phyloP scores from a whole-genome alignment of 1,284 basidiomycete genomes.

The Microbotryomycetes sp. region DNA sequence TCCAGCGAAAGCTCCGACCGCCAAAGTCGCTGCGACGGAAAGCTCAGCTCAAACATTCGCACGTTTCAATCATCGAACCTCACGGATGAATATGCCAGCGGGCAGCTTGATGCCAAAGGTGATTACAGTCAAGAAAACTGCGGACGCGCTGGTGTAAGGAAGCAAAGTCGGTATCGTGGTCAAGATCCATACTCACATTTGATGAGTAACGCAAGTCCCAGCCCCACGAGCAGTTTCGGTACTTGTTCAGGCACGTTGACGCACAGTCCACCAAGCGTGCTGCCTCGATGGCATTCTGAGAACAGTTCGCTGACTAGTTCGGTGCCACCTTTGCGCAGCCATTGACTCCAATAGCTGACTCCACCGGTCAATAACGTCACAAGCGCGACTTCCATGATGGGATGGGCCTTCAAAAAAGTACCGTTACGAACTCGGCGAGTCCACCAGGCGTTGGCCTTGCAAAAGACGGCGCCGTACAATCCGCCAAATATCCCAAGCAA shows the following conservation, averaged over 20 bases:
- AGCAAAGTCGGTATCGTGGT: neutral
- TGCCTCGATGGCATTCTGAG: slow-evolving; percentile 16
- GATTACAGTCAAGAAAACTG: slow-evolving; percentile 59
- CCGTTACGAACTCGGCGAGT: slow-evolving; percentile 68
- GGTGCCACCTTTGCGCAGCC: slow-evolving; percentile 59
- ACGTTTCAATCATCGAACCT: neutral
- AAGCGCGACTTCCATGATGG: slow-evolving; percentile 73
- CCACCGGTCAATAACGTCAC: slow-evolving; percentile 61
- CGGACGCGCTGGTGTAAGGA: too few species aligned
- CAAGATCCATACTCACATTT: slow-evolving; percentile 51
- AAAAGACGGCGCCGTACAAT: slow-evolving; percentile 76
- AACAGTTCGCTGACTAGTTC: slow-evolving; percentile 63
- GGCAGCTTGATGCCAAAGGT: slow-evolving; percentile 90
- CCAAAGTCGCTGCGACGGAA: slow-evolving; percentile 65
- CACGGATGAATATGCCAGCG: slow-evolving; percentile 35
- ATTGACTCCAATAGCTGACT: slow-evolving; percentile 62
- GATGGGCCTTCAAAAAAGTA: slow-evolving; percentile 71
- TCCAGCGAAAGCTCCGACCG: slow-evolving; percentile 93
- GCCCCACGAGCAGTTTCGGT: slow-evolving; percentile 56
- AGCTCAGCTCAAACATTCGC: too few species aligned
- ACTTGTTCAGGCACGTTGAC: slow-evolving; percentile 59
- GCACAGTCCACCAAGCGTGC: slow-evolving; percentile 53
- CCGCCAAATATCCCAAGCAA: slow-evolving; percentile 83
- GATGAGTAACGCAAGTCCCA: slow-evolving; percentile 67
- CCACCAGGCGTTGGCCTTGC: slow-evolving; percentile 86